Evolutionary conservation across 2,329 filamentous ascomycete genomes (phyloP).

Genomic region (Periconia digitata): DNA sequence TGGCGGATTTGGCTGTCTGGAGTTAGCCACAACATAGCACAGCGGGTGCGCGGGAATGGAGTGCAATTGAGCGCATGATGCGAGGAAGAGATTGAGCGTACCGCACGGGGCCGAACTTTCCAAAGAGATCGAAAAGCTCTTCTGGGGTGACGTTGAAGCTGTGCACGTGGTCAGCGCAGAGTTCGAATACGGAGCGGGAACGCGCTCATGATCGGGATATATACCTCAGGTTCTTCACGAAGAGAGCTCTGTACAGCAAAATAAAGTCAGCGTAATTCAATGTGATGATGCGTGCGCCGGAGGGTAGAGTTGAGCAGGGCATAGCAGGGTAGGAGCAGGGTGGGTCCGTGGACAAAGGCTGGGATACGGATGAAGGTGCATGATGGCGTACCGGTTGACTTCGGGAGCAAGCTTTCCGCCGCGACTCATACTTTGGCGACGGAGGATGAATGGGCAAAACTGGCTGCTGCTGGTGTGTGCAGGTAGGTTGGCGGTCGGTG

Average conservation of each 20-base stretch:
- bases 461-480: conserved; percentile 19
- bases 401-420: conserved; percentile 97
- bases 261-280: conserved; percentile 36
- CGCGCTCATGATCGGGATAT: conserved; percentile 3
- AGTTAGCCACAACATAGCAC: no score
- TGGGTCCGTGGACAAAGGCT: conserved; percentile 1
- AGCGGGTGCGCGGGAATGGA: no score
- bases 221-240: conserved; percentile 99
- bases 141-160: conserved; percentile 99
- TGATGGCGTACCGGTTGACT: conserved; percentile 83
- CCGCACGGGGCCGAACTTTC: conserved; percentile 95
- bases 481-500: no score
- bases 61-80: conserved; percentile 14
- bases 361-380: conserved; percentile 13
- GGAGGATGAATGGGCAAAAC: conserved; percentile 20
- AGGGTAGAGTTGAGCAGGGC: background rate
- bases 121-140: conserved; percentile 98
- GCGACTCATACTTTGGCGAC: conserved; percentile 81
- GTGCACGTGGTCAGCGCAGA: conserved; percentile 16
- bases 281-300: background rate
- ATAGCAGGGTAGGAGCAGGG: conserved; percentile 17
- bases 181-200: background rate
- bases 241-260: conserved; percentile 84
- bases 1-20: conserved; percentile 86
- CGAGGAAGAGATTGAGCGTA: conserved; percentile 51